Evolutionary conservation across 2,329 filamentous ascomycete genomes (phyloP).

Genomic region (Talaromyces albobiverticillius): DNA sequence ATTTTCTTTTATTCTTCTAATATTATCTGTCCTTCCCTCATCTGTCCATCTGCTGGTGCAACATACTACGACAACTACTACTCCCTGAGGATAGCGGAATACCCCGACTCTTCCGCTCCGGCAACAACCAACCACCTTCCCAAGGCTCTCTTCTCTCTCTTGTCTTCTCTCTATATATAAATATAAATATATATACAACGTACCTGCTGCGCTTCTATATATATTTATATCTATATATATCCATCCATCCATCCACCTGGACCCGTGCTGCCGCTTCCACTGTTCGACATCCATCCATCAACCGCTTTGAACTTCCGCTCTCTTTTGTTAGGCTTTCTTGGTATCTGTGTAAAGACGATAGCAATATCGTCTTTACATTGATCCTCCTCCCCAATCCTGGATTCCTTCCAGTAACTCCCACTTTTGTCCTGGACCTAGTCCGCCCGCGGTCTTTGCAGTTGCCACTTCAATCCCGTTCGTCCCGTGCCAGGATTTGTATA

Average conservation of each 20-base stretch:
- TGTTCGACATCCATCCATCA: neutral
- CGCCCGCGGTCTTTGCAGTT: neutral
- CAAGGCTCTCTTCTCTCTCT: neutral
- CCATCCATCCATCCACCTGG: neutral
- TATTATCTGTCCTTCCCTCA: neutral
- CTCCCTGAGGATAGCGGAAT: neutral
- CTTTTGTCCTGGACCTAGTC: conserved; percentile 1
- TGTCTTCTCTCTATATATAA: neutral
- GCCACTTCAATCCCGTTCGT: neutral
- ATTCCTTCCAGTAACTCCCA: conserved; percentile 10
- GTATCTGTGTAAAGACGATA: conserved; percentile 16
- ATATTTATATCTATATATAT: conserved; percentile 8
- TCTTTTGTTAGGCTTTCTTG: conserved; percentile 5
- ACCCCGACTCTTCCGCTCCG: neutral
- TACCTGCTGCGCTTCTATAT: neutral
- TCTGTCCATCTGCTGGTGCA: neutral
- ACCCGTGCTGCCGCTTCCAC: neutral
- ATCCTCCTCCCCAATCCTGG: conserved; percentile 8
- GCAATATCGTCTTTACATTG: conserved; percentile 17
- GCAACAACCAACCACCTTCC: neutral
- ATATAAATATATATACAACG: conserved; percentile 5
- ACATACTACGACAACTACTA: neutral
- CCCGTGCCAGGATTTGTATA: conserved; percentile 10
- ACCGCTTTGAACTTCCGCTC: conserved; percentile 1
- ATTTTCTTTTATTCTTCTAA: neutral